Evolutionary conservation across 805 yeast genomes (phyloP).

Genomic region (Candida glaebosa): DNA sequence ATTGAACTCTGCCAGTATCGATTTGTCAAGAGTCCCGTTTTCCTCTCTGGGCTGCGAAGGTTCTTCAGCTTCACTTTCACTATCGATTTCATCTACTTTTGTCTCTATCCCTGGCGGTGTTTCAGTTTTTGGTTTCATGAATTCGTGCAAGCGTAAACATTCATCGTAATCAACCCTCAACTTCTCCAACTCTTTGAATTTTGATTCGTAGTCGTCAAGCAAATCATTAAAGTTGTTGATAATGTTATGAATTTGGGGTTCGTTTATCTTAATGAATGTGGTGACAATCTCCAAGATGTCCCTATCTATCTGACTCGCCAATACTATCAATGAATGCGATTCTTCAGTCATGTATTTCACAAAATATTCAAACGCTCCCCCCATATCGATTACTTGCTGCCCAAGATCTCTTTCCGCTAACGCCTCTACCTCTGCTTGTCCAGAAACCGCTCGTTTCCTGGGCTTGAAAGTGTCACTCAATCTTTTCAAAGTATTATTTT

Average conservation of each 20-base stretch:
- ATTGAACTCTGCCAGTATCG: constrained; percentile 14
- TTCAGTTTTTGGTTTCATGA: constrained; percentile 12
- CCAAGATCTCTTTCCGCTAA: not conserved
- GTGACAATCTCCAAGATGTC: constrained; percentile 32
- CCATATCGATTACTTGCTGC: not conserved
- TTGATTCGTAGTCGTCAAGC: constrained; percentile 22
- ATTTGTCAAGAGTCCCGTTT: not conserved
- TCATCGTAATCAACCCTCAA: constrained; percentile 29
- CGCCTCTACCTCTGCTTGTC: not conserved
- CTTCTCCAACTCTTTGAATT: constrained; percentile 24
- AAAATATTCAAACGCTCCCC: constrained; percentile 10
- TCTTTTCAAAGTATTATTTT: constrained; percentile 1
- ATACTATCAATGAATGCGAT: constrained; percentile 17
- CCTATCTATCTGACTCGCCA: constrained; percentile 33
- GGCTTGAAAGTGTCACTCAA: constrained; percentile 2
- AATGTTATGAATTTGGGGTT: constrained; percentile 26
- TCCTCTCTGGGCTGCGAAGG: not conserved
- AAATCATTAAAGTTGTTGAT: constrained; percentile 21
- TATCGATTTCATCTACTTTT: not conserved
- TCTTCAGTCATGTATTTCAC: constrained; percentile 20
- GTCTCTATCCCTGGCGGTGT: not conserved
- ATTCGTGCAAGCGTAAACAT: constrained; percentile 29
- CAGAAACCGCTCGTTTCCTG: not conserved
- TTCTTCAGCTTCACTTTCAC: constrained; percentile 1
- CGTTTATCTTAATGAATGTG: constrained; percentile 31